Evolutionary conservation across 2,329 filamentous ascomycete species (phyloP).

Genomic region (Pseudocercospora eumusae): DNA sequence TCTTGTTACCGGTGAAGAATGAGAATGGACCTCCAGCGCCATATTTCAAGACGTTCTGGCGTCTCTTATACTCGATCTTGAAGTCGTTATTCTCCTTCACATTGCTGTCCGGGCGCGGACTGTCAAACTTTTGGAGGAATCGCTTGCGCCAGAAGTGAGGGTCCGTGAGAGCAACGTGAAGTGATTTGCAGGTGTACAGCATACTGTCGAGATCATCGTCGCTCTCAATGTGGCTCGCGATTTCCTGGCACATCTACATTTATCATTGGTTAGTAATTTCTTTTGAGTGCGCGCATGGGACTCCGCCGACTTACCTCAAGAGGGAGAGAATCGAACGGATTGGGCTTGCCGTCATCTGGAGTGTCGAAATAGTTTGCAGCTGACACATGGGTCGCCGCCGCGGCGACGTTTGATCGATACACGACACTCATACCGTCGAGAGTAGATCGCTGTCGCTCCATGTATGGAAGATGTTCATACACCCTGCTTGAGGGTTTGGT

Average conservation of each 20-base stretch:
- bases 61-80: conserved; percentile 42
- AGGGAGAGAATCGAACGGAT: conserved; percentile 31
- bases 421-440: background rate
- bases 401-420: background rate
- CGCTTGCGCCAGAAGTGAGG: conserved; percentile 51
- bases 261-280: background rate
- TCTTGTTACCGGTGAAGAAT: conserved; percentile 22
- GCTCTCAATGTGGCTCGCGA: conserved; percentile 41
- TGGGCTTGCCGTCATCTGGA: background rate
- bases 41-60: conserved; percentile 30
- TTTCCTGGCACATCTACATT: conserved; percentile 45
- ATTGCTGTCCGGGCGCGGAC: conserved; percentile 22
- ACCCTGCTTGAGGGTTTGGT: background rate
- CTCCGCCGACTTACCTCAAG: conserved; percentile 31
- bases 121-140: conserved; percentile 49
- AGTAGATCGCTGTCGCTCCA: background rate
- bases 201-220: conserved; percentile 51
- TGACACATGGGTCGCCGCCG: background rate
- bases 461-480: background rate
- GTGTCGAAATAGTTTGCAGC: too few relatives aligned
- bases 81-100: conserved; percentile 36
- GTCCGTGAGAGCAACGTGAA: conserved; percentile 45
- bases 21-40: background rate
- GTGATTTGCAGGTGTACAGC: conserved; percentile 43
- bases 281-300: background rate